phyloP scores from a whole-genome alignment of 495 filamentous ascomycete species.

The Pyrenula massariospora region DNA sequence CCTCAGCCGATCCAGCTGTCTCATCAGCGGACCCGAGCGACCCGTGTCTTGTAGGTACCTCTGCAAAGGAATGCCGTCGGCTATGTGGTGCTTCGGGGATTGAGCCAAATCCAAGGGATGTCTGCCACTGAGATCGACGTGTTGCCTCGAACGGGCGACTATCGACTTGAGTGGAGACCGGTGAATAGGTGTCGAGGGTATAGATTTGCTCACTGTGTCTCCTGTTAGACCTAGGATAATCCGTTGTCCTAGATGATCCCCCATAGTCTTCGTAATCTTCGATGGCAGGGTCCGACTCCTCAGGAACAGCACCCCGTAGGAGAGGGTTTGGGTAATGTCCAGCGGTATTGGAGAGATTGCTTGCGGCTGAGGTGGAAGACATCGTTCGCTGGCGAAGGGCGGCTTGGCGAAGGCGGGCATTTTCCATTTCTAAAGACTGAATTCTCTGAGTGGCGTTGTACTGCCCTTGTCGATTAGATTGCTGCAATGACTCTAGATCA shows the following conservation, averaged over 20 bases:
- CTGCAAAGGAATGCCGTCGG: slow-evolving; percentile 94
- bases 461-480: slow-evolving; percentile 47
- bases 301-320: slow-evolving; percentile 51
- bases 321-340: slow-evolving; percentile 44
- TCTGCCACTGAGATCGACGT: slow-evolving; percentile 81
- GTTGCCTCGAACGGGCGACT: slow-evolving; percentile 66
- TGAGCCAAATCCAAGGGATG: slow-evolving; percentile 67
- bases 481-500: slow-evolving; percentile 57
- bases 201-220: slow-evolving; percentile 54
- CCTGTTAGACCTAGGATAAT: slow-evolving; percentile 30
- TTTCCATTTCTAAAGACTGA: slow-evolving; percentile 62
- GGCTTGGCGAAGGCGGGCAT: slow-evolving; percentile 56
- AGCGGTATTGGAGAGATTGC: slow-evolving; percentile 29
- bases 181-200: slow-evolving; percentile 38
- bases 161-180: slow-evolving; percentile 46
- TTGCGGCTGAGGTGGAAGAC: slow-evolving; percentile 33
- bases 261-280: slow-evolving; percentile 58
- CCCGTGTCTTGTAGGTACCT: slow-evolving; percentile 56
- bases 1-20: slow-evolving; percentile 1
- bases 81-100: slow-evolving; percentile 67
- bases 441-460: slow-evolving; percentile 52
- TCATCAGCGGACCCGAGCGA: slow-evolving; percentile 58
- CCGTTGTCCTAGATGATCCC: slow-evolving; percentile 37
- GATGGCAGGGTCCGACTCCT: slow-evolving; percentile 59
- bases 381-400: slow-evolving; percentile 43